Percentiles rank a stretch among this genome's conserved stretches.
Conservation (phyloP, 345 rosid species). For the Rhodamnia argentea region DNA sequence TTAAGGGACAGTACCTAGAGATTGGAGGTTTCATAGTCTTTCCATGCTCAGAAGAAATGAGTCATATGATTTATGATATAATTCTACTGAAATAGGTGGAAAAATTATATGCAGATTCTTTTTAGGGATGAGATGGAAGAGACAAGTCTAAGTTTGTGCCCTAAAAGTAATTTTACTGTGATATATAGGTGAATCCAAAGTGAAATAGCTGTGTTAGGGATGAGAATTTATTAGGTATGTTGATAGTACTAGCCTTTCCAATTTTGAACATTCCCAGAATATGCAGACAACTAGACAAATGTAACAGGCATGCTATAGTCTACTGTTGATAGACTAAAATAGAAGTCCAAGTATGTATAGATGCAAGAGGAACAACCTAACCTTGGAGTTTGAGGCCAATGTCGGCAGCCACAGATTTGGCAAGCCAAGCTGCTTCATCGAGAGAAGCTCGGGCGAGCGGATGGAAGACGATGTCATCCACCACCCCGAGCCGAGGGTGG, state of each 20-base stretch:
- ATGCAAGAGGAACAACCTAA: background rate
- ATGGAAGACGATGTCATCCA: slow-evolving; percentile 48
- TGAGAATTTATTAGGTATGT: background rate
- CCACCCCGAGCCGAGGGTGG: slow-evolving; percentile 53
- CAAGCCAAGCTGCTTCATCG: slow-evolving; percentile 59
- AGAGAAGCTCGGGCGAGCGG: slow-evolving; percentile 42
- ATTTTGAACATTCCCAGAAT: background rate
- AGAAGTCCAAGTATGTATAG: background rate
- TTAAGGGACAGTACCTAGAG: background rate
- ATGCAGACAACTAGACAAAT: background rate
- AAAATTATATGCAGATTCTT: background rate
- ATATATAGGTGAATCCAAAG: background rate
- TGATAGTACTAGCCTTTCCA: background rate
- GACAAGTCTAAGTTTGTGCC: background rate
- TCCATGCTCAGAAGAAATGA: background rate
- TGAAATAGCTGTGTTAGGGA: background rate
- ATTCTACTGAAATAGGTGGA: background rate
- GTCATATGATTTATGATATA: background rate
- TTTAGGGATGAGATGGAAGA: background rate
- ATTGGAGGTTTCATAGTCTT: background rate
- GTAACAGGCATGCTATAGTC: background rate
- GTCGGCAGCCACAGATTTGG: slow-evolving; percentile 43
- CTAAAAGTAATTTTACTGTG: background rate
- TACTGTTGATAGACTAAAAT: background rate
- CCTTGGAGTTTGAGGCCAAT: slow-evolving; percentile 47